Percentiles rank a stretch among this genome's conserved stretches.
Conservation (phyloP, 2,329 filamentous ascomycete species). For the Coleophoma cylindrospora region DNA sequence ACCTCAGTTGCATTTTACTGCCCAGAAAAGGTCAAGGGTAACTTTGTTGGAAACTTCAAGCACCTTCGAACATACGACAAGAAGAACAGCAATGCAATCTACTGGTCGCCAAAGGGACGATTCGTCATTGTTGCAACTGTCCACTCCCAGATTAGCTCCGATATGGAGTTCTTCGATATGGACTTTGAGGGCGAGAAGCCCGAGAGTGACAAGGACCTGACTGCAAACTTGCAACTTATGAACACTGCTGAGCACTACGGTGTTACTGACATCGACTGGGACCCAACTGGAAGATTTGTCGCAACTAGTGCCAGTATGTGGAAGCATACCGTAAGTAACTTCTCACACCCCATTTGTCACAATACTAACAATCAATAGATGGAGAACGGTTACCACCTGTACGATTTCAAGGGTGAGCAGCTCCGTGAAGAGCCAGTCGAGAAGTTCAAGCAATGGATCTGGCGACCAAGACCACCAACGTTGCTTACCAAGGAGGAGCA, state of each 20-base stretch:
- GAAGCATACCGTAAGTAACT: slow-evolving; percentile 80
- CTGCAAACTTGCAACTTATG: slow-evolving; percentile 93
- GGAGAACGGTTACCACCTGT: slow-evolving; percentile 98
- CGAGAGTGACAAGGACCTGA: slow-evolving; percentile 88
- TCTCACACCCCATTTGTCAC: background rate
- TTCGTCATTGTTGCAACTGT: slow-evolving; percentile 95
- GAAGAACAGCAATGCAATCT: slow-evolving; percentile 99
- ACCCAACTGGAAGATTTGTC: slow-evolving; percentile 91
- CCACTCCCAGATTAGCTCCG: slow-evolving; percentile 85
- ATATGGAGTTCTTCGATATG: slow-evolving; percentile 95
- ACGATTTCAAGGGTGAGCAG: slow-evolving; percentile 89
- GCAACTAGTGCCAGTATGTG: slow-evolving; percentile 90
- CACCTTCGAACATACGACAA: slow-evolving; percentile 93
- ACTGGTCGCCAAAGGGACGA: slow-evolving; percentile 94
- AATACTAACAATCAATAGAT: slow-evolving; percentile 53
- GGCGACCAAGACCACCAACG: slow-evolving; percentile 88
- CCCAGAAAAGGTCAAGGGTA: slow-evolving; percentile 86
- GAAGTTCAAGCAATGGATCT: slow-evolving; percentile 96
- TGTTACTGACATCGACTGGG: slow-evolving; percentile 97
- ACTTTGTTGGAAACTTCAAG: slow-evolving; percentile 86
- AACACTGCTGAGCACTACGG: slow-evolving; percentile 93
- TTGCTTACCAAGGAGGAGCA: slow-evolving; percentile 95
- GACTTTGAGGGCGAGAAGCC: slow-evolving; percentile 97
- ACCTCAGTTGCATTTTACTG: slow-evolving; percentile 95
- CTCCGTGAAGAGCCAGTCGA: slow-evolving; percentile 89